These are phyloP conservation scores for Zasmidium citrigriseum DNA, from an alignment of 2,329 filamentous ascomycete species.

Conservation along the genomic window DNA sequence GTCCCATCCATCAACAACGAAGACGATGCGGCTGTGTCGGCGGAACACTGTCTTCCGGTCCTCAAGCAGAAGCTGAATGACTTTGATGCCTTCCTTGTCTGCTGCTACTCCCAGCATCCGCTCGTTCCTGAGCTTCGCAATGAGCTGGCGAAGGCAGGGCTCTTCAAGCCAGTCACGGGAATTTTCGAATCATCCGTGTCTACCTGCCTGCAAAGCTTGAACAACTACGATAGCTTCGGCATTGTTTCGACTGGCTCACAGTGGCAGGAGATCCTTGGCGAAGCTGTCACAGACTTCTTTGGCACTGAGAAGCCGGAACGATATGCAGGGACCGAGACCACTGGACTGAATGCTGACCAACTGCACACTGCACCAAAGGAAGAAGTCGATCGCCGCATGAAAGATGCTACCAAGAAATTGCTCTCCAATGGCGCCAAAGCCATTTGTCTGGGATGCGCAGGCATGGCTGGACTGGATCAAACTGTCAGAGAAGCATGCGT, in stretches of 20 bases:
- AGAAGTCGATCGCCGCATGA: constrained; percentile 66
- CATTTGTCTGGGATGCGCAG: constrained; percentile 84
- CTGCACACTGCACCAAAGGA: constrained; percentile 69
- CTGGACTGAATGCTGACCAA: constrained; percentile 76
- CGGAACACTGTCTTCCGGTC: constrained; percentile 61
- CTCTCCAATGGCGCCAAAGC: constrained; percentile 51
- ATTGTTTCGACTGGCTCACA: constrained; percentile 85
- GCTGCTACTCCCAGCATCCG: constrained; percentile 84
- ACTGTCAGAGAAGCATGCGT: constrained; percentile 71
- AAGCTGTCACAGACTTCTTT: constrained; percentile 66
- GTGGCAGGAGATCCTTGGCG: constrained; percentile 73
- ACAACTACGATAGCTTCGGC: constrained; percentile 64
- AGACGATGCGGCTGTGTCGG: constrained; percentile 65
- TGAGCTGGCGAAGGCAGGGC: constrained; percentile 17
- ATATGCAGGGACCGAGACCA: constrained; percentile 81
- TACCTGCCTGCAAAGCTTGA: constrained; percentile 59
- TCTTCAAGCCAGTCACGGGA: constrained; percentile 64
- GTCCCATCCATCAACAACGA: constrained; percentile 79
- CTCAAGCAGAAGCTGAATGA: constrained; percentile 47
- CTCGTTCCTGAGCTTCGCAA: constrained; percentile 57
- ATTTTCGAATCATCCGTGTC: constrained; percentile 86
- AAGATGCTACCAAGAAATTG: constrained; percentile 67
- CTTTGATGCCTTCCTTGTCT: constrained; percentile 79
- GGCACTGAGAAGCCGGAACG: constrained; percentile 45
- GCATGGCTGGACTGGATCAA: constrained; percentile 82